These are phyloP conservation scores for Theobroma grandiflorum DNA, from an alignment of 441 rosid genomes.

Conservation along the genomic window DNA sequence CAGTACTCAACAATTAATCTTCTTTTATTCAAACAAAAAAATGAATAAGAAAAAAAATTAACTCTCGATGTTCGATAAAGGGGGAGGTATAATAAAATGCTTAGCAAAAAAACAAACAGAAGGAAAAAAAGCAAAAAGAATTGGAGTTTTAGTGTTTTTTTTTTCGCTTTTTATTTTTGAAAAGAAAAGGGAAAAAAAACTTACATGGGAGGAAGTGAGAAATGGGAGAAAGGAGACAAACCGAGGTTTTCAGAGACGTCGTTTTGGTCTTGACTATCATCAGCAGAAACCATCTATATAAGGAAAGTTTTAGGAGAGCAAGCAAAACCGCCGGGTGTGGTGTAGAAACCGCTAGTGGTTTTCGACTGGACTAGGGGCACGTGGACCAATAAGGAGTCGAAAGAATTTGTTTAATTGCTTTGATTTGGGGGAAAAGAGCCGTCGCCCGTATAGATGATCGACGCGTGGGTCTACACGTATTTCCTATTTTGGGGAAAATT, in stretches of 20 bases:
- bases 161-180: neutral
- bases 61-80: slow-evolving; percentile 12
- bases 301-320: slow-evolving; percentile 41
- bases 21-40: slow-evolving; percentile 5
- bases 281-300: slow-evolving; percentile 40
- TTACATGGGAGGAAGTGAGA: slow-evolving; percentile 30
- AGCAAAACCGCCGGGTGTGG: slow-evolving; percentile 3
- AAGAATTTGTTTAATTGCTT: slow-evolving; percentile 1
- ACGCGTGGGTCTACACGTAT: slow-evolving; percentile 51
- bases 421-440: slow-evolving; percentile 26
- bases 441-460: slow-evolving; percentile 53
- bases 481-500: slow-evolving; percentile 39
- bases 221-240: slow-evolving; percentile 31
- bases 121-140: neutral
- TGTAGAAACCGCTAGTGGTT: slow-evolving; percentile 31
- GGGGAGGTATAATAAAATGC: neutral
- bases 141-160: neutral
- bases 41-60: neutral
- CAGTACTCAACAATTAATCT: neutral
- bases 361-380: neutral
- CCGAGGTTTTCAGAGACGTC: slow-evolving; percentile 36
- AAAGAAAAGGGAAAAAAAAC: neutral
- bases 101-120: neutral
- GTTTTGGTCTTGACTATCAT: slow-evolving; percentile 36
- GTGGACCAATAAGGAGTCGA: slow-evolving; percentile 39